Evolutionary conservation across 1,284 basidiomycete genomes (phyloP).

Genomic region (Marasmius oreades): DNA sequence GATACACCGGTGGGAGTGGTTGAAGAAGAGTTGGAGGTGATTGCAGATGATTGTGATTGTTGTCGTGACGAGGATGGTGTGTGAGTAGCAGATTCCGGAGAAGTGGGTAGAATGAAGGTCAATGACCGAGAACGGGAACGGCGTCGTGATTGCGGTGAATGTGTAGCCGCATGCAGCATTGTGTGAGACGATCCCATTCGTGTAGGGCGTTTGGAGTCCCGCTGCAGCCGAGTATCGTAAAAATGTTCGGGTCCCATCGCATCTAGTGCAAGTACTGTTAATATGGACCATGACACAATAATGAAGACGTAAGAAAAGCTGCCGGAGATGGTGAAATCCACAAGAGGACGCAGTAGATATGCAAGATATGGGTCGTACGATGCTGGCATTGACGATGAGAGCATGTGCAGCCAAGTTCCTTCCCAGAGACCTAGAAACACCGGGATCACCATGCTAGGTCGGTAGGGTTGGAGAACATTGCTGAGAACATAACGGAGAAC

Average conservation of each 20-base stretch:
- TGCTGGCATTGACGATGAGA: conserved; percentile 21
- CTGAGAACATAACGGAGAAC: conserved; percentile 29
- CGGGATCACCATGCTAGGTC: conserved; percentile 22
- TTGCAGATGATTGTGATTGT: neutral
- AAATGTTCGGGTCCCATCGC: conserved; percentile 21
- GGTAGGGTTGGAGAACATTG: conserved; percentile 3
- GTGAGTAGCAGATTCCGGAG: neutral
- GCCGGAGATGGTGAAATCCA: conserved; percentile 34
- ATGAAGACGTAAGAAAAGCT: conserved; percentile 27
- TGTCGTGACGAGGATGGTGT: neutral
- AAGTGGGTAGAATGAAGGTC: neutral
- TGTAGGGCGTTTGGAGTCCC: conserved; percentile 18
- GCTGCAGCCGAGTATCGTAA: conserved; percentile 22
- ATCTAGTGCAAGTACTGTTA: conserved; percentile 31
- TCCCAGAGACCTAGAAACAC: conserved; percentile 39
- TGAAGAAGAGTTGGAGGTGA: neutral
- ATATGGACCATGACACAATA: conserved; percentile 31
- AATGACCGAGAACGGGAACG: neutral
- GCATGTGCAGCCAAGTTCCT: conserved; percentile 34
- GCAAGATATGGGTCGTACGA: conserved; percentile 37
- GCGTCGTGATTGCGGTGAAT: neutral
- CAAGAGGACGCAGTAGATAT: conserved; percentile 33
- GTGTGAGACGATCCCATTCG: neutral
- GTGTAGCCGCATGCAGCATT: neutral
- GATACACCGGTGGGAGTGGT: neutral